phyloP scores from a whole-genome alignment of 2,329 filamentous ascomycete genomes.

The Ceratocystis alfenasii region DNA sequence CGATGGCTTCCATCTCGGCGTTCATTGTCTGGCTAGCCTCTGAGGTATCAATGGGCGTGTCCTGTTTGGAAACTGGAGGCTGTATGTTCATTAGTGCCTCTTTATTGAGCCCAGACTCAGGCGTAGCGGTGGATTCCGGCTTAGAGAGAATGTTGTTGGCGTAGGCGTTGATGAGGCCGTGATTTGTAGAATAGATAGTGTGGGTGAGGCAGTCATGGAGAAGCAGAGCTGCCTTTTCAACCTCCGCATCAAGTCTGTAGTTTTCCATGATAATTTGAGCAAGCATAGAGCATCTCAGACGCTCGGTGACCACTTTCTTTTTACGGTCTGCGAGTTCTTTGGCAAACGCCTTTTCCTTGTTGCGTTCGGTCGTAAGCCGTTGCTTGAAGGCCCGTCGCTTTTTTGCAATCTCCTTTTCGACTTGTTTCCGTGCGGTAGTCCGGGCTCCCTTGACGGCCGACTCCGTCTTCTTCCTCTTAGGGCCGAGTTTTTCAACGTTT shows the following conservation, averaged over 20 bases:
- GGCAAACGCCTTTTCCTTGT: background rate
- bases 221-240: constrained; percentile 33
- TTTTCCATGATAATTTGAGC: constrained; percentile 15
- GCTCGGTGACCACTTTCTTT: background rate
- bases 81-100: background rate
- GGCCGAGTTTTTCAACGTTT: background rate
- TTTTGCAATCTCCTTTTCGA: background rate
- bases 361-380: background rate
- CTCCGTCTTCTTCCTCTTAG: constrained; percentile 4
- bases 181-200: constrained; percentile 31
- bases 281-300: background rate
- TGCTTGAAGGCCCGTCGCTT: background rate
- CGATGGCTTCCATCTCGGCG: constrained; percentile 10
- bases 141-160: constrained; percentile 4
- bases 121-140: background rate
- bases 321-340: background rate
- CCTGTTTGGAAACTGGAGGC: background rate
- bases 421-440: background rate
- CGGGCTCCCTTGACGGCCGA: constrained; percentile 1
- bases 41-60: background rate
- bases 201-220: background rate
- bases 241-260: constrained; percentile 26
- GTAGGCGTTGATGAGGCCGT: constrained; percentile 1
- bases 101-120: background rate
- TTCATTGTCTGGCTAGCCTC: constrained; percentile 26